Percentiles rank a stretch among this genome's conserved stretches.
Evolutionary conservation across 257 asterid genomes (phyloP).

Genomic region (Solanum piurae): DNA sequence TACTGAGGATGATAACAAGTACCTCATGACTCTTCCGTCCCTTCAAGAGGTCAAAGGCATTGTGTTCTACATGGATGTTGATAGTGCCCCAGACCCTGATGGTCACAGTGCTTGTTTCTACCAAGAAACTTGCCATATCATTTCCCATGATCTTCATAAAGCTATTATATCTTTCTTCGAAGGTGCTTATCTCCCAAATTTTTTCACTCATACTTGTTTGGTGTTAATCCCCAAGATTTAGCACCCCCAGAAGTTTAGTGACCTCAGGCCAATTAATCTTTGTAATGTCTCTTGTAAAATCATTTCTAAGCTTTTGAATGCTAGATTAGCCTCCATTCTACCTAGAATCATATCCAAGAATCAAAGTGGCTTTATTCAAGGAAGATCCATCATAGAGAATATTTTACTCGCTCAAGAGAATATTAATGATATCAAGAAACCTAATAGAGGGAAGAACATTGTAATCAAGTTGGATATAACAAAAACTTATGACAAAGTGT

Average conservation of each 20-base stretch:
- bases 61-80: too few relatives aligned
- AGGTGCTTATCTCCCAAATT: not conserved
- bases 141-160: not conserved
- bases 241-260: not conserved
- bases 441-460: not conserved
- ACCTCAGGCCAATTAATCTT: not conserved
- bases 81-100: too few relatives aligned
- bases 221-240: not conserved
- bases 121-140: not conserved
- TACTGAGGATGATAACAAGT: not conserved
- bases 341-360: not conserved
- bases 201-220: not conserved
- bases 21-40: too few relatives aligned
- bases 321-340: not conserved
- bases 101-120: not conserved
- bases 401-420: too few relatives aligned
- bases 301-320: not conserved
- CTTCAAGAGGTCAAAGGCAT: too few relatives aligned
- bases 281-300: not conserved
- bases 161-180: not conserved
- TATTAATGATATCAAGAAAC: too few relatives aligned
- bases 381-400: not conserved
- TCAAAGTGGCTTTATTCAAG: not conserved
- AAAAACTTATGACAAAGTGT: not conserved
- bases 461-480: not conserved